Evolutionary conservation across 805 yeast genomes (phyloP).

Genomic region (Ogataea dorogensis): DNA sequence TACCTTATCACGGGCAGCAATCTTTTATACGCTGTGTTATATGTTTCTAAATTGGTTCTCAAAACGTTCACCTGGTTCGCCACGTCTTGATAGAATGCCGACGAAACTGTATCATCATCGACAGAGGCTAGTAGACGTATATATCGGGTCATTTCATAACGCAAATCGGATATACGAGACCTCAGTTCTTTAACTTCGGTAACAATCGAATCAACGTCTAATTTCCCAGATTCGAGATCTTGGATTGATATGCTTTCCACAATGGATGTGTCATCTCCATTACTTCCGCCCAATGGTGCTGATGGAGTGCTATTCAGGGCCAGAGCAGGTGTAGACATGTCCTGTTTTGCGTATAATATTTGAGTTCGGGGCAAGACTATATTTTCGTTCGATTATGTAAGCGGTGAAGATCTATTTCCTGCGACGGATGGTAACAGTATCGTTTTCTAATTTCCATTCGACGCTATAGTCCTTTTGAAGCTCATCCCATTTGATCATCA

Average conservation of each 20-base stretch:
- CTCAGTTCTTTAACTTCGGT: conserved; percentile 37
- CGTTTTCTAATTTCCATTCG: conserved; percentile 36
- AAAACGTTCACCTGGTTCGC: conserved; percentile 36
- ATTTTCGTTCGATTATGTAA: conserved; percentile 2
- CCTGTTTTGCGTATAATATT: conserved; percentile 2
- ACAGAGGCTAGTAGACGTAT: conserved; percentile 39
- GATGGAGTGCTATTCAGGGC: conserved; percentile 20
- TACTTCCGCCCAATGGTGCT: conserved; percentile 6
- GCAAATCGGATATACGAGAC: conserved; percentile 30
- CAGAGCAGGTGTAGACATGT: conserved; percentile 21
- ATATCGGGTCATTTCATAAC: conserved; percentile 41
- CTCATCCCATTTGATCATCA: conserved; percentile 32
- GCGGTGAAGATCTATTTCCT: conserved; percentile 2
- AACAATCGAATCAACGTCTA: conserved; percentile 34
- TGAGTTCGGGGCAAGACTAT: not conserved
- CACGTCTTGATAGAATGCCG: conserved; percentile 38
- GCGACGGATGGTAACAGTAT: conserved; percentile 26
- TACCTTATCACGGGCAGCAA: conserved; percentile 50
- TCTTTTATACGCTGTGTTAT: conserved; percentile 43
- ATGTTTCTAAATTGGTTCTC: conserved; percentile 40
- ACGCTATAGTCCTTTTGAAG: conserved; percentile 26
- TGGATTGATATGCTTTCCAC: conserved; percentile 32
- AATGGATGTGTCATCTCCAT: conserved; percentile 8
- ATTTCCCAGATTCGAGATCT: conserved; percentile 42
- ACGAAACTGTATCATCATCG: conserved; percentile 44